Evolutionary conservation across 495 filamentous ascomycete species (phyloP), one percentile per base, ranked within the genome.

Genomic region (Daldinia vernicosa): DNA sequence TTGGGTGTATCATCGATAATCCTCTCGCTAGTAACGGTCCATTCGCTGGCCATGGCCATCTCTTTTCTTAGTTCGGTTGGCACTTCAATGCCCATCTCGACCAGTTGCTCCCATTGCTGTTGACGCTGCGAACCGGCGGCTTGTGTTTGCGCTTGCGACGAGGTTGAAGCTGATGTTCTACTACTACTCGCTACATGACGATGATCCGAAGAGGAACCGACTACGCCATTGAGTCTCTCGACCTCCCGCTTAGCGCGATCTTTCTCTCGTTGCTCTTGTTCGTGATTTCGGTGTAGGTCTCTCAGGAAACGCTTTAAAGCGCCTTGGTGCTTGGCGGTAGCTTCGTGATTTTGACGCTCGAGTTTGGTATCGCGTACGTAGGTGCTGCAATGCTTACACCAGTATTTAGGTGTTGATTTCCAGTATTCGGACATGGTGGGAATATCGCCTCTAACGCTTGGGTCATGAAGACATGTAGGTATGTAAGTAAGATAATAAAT

Each of bases 351-450:
- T 61, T 88, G 82, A 76, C 89, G 91, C 77, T 95, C 94, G 79
- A 98, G 89, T 72, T 91, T 89, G 28, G 95, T 98, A 83, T 99
- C 95, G 75, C 90, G 89, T 67, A 98, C 93, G 83, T 88, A 98
- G 80, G 87, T 88, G 79, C 88, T 89, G 88, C 95, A 99, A 84
- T 96, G 92, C 80, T 98, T 98, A 88, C 95, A 99, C 93, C 93
- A 98, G 83, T 94, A 93, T 78, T 89, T 94, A 11, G 94, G 93
- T 84, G 94, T 95, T 24, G 95, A 98, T 81, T 98, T 98, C 95
- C 95, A 99, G 80, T 97, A 95, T 87, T 98, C 96, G 0, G 95
- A 90, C 95, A 99, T 99, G 24, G 19, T 60, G 5, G 0, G 12
- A 35, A 35, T 35, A 14, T 0, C 3, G 1, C 0, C 12, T 35